Conservation (phyloP, 768 basidiomycete species). For the Tricholoma furcatifolium region DNA sequence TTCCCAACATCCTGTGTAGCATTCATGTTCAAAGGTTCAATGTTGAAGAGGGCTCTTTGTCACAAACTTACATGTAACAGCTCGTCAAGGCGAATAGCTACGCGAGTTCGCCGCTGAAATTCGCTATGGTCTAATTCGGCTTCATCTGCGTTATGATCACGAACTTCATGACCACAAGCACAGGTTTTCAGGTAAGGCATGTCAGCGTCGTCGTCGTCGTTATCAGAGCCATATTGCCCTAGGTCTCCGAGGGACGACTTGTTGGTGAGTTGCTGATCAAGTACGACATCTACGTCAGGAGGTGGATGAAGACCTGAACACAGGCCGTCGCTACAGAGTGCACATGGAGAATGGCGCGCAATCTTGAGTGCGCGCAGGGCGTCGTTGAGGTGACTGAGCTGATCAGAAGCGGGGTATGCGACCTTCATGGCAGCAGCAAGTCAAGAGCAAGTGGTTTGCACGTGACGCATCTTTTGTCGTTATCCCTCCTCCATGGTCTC, state of each 20-base stretch:
- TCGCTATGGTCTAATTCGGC: conserved; percentile 55
- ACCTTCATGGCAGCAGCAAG: conserved; percentile 47
- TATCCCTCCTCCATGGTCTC: conserved; percentile 2
- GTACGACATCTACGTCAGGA: conserved; percentile 52
- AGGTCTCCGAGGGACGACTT: conserved; percentile 53
- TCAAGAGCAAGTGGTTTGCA: background rate
- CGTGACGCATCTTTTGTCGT: conserved; percentile 1
- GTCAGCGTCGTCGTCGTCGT: conserved; percentile 62
- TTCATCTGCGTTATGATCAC: conserved; percentile 67
- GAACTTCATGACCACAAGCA: conserved; percentile 65
- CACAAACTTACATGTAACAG: conserved; percentile 62
- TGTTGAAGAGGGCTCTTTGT: background rate
- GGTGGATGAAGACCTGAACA: conserved; percentile 76
- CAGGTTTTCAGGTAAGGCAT: conserved; percentile 59
- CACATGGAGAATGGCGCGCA: conserved; percentile 77
- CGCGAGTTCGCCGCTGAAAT: conserved; percentile 67
- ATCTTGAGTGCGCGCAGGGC: conserved; percentile 68
- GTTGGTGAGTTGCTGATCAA: conserved; percentile 44
- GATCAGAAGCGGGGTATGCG: conserved; percentile 65
- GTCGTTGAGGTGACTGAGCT: conserved; percentile 45
- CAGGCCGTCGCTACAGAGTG: conserved; percentile 46
- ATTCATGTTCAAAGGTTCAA: conserved; percentile 1
- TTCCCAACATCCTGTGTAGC: conserved; percentile 63
- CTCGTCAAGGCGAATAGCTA: conserved; percentile 81
- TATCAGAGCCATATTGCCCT: conserved; percentile 70